phyloP scores from a whole-genome alignment of 2,329 filamentous ascomycete species.

The Alternaria dauci region DNA sequence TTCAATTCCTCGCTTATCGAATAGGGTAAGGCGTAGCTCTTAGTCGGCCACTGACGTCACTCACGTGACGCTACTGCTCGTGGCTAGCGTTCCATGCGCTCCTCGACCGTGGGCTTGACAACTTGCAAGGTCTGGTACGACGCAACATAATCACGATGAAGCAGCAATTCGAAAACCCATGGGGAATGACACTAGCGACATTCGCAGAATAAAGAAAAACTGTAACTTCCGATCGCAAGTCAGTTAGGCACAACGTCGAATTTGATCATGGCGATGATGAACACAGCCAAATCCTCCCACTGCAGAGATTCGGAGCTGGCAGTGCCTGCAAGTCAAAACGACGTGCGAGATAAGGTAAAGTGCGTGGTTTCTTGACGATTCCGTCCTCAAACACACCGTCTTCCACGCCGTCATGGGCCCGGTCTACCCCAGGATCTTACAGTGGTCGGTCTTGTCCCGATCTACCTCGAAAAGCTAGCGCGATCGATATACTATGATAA shows the following conservation, averaged over 20 bases:
- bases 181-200: conserved; percentile 6
- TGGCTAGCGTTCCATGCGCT: neutral
- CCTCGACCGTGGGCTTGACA: neutral
- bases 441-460: neutral
- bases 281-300: neutral
- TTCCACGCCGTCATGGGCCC: conserved; percentile 4
- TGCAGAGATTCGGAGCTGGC: neutral
- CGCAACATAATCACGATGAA: neutral
- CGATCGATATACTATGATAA: conserved; percentile 15
- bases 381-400: conserved; percentile 9
- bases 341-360: neutral
- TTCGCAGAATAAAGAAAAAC: neutral
- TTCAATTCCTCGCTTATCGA: conserved; percentile 13
- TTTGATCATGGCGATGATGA: neutral
- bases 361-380: neutral
- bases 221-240: neutral
- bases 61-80: neutral
- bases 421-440: conserved; percentile 2
- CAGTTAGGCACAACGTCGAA: neutral
- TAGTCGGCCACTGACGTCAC: conserved; percentile 19
- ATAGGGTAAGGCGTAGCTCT: conserved; percentile 8
- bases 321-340: neutral
- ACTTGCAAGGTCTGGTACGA: conserved; percentile 2
- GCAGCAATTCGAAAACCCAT: neutral
- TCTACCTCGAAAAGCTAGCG: conserved; percentile 20